phyloP scores from a whole-genome alignment of 2,329 filamentous ascomycete genomes.

The Curvularia eragrostidis region DNA sequence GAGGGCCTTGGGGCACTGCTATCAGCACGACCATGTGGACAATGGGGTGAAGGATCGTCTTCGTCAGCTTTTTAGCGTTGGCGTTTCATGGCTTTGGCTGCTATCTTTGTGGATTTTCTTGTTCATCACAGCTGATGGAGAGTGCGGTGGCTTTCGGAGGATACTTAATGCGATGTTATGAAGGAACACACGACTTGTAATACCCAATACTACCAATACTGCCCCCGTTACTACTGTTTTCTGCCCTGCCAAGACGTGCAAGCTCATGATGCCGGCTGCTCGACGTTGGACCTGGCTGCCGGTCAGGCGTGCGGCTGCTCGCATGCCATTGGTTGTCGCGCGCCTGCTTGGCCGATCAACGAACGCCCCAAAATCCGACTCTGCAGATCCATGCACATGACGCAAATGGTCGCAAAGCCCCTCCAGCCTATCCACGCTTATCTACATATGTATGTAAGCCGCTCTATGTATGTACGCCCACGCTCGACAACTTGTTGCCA shows the following conservation, averaged over 20 bases:
- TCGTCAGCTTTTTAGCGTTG: slow-evolving; percentile 39
- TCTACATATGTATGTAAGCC: slow-evolving; percentile 18
- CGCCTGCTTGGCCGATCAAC: slow-evolving; percentile 35
- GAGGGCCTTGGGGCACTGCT: slow-evolving; percentile 26
- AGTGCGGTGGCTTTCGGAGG: slow-evolving; percentile 24
- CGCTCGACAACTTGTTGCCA: not conserved
- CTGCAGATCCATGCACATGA: slow-evolving; percentile 10
- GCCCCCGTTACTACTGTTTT: slow-evolving; percentile 18
- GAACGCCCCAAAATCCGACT: slow-evolving; percentile 9
- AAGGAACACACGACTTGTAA: slow-evolving; percentile 44
- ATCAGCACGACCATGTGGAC: slow-evolving; percentile 22
- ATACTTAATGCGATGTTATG: slow-evolving; percentile 47
- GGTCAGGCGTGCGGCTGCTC: slow-evolving; percentile 3
- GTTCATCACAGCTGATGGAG: slow-evolving; percentile 22
- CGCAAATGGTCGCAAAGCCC: not conserved
- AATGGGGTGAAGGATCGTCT: slow-evolving; percentile 19
- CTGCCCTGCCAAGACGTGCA: not conserved
- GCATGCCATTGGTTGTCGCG: slow-evolving; percentile 25
- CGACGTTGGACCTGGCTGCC: not conserved
- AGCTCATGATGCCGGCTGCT: not conserved
- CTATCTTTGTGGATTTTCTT: slow-evolving; percentile 31
- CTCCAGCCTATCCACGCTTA: slow-evolving; percentile 22
- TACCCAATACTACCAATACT: slow-evolving; percentile 37
- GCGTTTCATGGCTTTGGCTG: slow-evolving; percentile 29
- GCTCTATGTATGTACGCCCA: slow-evolving; percentile 23